Base-by-base conservation (phyloP, 768 basidiomycete species). In the Gelatoporia subvermispora region DNA sequence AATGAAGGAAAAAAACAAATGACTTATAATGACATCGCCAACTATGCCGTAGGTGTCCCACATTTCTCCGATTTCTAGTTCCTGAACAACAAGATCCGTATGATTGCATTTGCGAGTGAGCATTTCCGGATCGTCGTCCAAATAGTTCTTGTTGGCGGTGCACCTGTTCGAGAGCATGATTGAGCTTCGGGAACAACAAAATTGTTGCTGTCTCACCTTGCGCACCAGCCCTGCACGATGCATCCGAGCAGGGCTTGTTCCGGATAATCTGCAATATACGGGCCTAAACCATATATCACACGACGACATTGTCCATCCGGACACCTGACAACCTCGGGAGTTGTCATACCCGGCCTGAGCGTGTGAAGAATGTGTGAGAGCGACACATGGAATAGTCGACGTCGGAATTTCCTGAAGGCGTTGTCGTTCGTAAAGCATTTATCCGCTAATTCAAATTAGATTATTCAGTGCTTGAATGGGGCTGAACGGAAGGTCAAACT, bases 181-280 rank as follows among this genome's bases (percentile, higher is more conserved):
- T n/a, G n/a, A n/a, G n/a, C n/a, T n/a, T n/a, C n/a, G n/a, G n/a
- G n/a, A n/a, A n/a, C n/a, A n/a, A n/a, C 28, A 31, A 31, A 31
- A 31, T 13, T 31, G 13, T 13, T 31, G 5, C 28, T 41, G 16
- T 52, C 58, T 21, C 31, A 57, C 58, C 24, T 43, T 35, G 51
- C 40, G 31, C 58, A 60, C 58, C 57, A 60, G 0, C 53, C 45
- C 41, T 57, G 56, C 3, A 60, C 53, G 31, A 56, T 53, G 11
- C 43, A 7, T 2, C 59, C 55, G 1, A 64, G 31, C 17, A 56
- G 35, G 0, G 58, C 60, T 43, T 67, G 65, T 31, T 67, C 66
- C 9, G 60, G 61, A 45, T 67, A 67, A 42, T 67, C 61, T 0
- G 64, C 64, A 42, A 68, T 68, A 39, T 60, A 66, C 0, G 62